Evolutionary conservation across 23 red algal genomes (phyloP).

Genomic region (Porphyridium purpureum): DNA sequence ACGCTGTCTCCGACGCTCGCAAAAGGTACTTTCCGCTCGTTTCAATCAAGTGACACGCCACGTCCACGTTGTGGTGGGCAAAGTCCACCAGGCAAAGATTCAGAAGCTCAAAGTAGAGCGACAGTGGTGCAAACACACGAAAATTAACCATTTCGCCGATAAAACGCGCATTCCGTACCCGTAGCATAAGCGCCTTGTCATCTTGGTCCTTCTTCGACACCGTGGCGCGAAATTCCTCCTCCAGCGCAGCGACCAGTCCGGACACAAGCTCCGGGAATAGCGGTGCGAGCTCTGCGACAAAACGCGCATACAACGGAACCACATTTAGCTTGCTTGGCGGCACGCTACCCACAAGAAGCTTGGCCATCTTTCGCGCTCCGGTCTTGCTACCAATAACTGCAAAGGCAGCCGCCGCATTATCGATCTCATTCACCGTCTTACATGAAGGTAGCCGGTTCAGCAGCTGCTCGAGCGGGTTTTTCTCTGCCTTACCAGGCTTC

Average conservation of each 20-base stretch:
- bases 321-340: conserved; percentile 49
- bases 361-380: background rate
- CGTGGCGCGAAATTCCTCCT: conserved; percentile 60
- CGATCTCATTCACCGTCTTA: background rate
- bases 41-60: conserved; percentile 67
- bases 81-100: conserved; percentile 74
- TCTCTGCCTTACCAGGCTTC: background rate
- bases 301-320: conserved; percentile 38
- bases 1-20: conserved; percentile 29
- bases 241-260: conserved; percentile 18
- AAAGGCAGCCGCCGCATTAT: background rate
- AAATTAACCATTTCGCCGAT: conserved; percentile 78
- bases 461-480: background rate
- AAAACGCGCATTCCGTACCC: conserved; percentile 38
- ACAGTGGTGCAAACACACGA: conserved; percentile 25
- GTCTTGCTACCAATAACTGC: background rate
- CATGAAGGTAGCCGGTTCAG: background rate
- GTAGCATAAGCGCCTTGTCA: conserved; percentile 24
- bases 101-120: conserved; percentile 34
- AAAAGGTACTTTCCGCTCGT: conserved; percentile 52
- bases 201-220: conserved; percentile 34
- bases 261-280: conserved; percentile 26
- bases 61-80: conserved; percentile 57
- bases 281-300: conserved; percentile 34
- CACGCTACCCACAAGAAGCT: background rate